Percentiles rank a stretch among this genome's conserved stretches.
These are phyloP conservation scores for Hyphopichia khmerensis DNA, from an alignment of 1,139 yeast genomes.

Conservation along the genomic window DNA sequence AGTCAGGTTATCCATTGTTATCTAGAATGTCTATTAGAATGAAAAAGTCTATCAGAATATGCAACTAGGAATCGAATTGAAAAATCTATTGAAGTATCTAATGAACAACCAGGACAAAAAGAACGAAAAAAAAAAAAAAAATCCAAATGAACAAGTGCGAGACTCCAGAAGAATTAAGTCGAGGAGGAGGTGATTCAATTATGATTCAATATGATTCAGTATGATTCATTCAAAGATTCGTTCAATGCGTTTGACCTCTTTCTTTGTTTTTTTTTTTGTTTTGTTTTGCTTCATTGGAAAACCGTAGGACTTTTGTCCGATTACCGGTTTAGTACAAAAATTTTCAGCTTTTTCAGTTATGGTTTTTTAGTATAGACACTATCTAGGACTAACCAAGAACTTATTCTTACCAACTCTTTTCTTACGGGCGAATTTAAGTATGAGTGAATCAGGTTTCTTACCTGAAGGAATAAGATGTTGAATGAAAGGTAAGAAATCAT, in stretches of 20 bases:
- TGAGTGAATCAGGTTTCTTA: conserved; percentile 64
- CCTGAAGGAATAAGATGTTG: conserved; percentile 53
- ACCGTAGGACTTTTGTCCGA: conserved; percentile 1
- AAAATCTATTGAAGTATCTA: too few species aligned
- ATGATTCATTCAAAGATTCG: neutral
- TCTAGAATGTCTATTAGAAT: too few species aligned
- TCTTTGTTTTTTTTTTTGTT: too few species aligned
- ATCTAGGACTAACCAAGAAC: conserved; percentile 20
- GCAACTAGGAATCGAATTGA: too few species aligned
- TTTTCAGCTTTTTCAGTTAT: neutral
- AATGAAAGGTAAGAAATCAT: conserved; percentile 72
- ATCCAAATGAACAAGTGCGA: too few species aligned
- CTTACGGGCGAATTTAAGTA: conserved; percentile 75
- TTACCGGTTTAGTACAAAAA: neutral
- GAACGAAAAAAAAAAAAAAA: too few species aligned
- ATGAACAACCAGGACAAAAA: too few species aligned
- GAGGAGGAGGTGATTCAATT: neutral
- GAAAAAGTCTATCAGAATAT: too few species aligned
- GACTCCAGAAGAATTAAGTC: too few species aligned
- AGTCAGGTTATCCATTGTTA: conserved; percentile 27
- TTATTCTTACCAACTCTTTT: conserved; percentile 53
- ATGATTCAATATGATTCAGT: neutral
- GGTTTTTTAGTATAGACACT: neutral
- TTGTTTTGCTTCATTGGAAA: neutral
- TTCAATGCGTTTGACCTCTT: neutral